phyloP scores from a whole-genome alignment of 2,329 filamentous ascomycete genomes.

The Colletotrichum sansevieriae region DNA sequence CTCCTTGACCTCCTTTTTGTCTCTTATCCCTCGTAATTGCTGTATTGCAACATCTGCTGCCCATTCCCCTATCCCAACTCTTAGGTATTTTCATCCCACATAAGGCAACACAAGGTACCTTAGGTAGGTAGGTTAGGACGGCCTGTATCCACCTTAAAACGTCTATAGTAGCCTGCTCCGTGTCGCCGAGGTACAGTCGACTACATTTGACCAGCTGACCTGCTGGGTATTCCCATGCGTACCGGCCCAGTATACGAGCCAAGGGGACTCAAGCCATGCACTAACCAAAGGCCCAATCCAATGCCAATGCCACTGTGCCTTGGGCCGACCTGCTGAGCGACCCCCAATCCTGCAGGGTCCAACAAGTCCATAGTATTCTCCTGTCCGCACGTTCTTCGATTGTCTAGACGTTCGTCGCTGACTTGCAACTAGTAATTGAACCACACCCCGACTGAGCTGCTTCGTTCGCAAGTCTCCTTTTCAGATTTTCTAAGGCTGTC shows the following conservation, averaged over 20 bases:
- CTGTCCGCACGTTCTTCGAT: conserved; percentile 23
- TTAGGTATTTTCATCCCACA: conserved; percentile 23
- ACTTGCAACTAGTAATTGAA: neutral
- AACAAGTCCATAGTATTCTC: conserved; percentile 21
- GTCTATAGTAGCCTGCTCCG: conserved; percentile 3
- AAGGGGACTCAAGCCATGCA: conserved; percentile 26
- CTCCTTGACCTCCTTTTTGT: neutral
- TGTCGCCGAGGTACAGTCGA: conserved; percentile 22
- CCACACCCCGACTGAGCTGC: conserved; percentile 10
- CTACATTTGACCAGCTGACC: conserved; percentile 34
- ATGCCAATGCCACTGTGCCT: neutral
- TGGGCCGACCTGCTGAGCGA: conserved; percentile 29
- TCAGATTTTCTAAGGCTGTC: conserved; percentile 1
- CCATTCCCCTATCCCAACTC: neutral
- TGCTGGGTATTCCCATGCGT: conserved; percentile 28
- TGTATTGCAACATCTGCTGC: too few relatives aligned
- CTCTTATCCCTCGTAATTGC: neutral
- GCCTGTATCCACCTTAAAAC: conserved; percentile 28
- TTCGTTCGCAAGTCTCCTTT: neutral
- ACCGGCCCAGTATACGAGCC: conserved; percentile 29
- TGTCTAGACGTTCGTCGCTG: neutral
- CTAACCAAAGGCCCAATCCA: conserved; percentile 21
- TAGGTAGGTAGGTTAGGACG: conserved; percentile 10
- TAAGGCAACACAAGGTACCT: conserved; percentile 8
- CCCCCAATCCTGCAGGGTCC: conserved; percentile 42